A percentile compares a stretch with the other conserved stretches of the same genome.
phyloP scores from a whole-genome alignment of 805 yeast genomes.

The Yamadazyma kitorensis region DNA sequence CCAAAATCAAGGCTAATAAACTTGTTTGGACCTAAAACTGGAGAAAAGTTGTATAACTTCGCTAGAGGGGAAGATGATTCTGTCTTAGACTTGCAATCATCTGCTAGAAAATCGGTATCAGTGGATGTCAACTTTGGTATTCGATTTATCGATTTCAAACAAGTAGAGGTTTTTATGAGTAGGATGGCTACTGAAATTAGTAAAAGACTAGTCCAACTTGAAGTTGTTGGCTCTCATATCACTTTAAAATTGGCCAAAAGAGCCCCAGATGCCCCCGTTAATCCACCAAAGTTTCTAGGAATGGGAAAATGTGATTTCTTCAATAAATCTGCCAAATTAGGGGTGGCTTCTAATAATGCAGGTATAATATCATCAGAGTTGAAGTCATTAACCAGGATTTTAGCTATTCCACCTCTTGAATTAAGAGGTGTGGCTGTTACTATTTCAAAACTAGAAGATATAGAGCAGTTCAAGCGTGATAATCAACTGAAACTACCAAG shows the following conservation, averaged over 20 bases:
- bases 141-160: constrained; percentile 57
- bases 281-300: constrained; percentile 79
- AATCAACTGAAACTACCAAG: constrained; percentile 24
- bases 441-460: constrained; percentile 54
- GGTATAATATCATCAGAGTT: constrained; percentile 63
- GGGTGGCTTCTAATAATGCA: constrained; percentile 56
- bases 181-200: constrained; percentile 59
- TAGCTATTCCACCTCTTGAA: constrained; percentile 63
- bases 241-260: constrained; percentile 66
- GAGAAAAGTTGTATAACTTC: constrained; percentile 56
- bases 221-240: constrained; percentile 53
- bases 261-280: constrained; percentile 63
- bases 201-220: constrained; percentile 45
- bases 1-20: constrained; percentile 36
- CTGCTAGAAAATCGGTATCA: constrained; percentile 70
- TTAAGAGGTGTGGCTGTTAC: constrained; percentile 78
- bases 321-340: constrained; percentile 57
- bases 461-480: constrained; percentile 18
- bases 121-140: constrained; percentile 93
- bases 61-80: constrained; percentile 68
- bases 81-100: constrained; percentile 49
- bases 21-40: constrained; percentile 68
- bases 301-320: constrained; percentile 74
- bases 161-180: constrained; percentile 63
- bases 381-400: constrained; percentile 50